Percentiles rank a stretch among this genome's conserved stretches.
These are phyloP conservation scores for Termitomyces sp. DNA, from an alignment of 768 basidiomycete species.

Conservation along the genomic window DNA sequence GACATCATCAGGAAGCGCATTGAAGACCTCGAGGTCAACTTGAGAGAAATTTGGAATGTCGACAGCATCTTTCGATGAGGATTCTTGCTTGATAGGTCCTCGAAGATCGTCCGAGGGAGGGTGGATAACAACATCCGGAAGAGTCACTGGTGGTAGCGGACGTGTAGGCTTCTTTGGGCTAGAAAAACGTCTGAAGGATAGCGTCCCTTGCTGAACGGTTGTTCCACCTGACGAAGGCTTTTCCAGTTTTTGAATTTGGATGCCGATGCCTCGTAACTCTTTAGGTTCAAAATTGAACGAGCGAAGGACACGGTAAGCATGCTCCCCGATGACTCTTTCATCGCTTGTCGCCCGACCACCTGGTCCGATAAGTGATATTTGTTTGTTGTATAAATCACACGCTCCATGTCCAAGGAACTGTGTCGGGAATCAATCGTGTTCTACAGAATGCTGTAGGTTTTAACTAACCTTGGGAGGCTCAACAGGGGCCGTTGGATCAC, in stretches of 20 bases:
- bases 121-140: slow-evolving; percentile 12
- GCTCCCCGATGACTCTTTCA: no score
- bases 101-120: slow-evolving; percentile 12
- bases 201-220: slow-evolving; percentile 42
- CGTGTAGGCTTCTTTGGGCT: slow-evolving; percentile 12
- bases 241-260: slow-evolving; percentile 89
- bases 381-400: slow-evolving; percentile 80
- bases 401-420: slow-evolving; percentile 91
- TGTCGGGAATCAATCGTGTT: background rate
- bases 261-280: slow-evolving; percentile 88
- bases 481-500: slow-evolving; percentile 78
- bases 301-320: slow-evolving; percentile 70
- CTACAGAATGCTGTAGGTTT: background rate
- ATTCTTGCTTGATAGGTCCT: slow-evolving; percentile 3
- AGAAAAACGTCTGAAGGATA: slow-evolving; percentile 43
- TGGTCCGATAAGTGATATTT: slow-evolving; percentile 49
- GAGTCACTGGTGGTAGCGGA: slow-evolving; percentile 3
- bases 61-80: slow-evolving; percentile 18
- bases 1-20: slow-evolving; percentile 65
- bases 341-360: slow-evolving; percentile 73
- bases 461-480: slow-evolving; percentile 80
- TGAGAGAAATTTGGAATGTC: slow-evolving; percentile 72
- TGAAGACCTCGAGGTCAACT: slow-evolving; percentile 63
- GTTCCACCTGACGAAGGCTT: slow-evolving; percentile 25
- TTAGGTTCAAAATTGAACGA: slow-evolving; percentile 73